Base-by-base conservation (phyloP, 2,329 filamentous ascomycete genomes). In the Dendrostoma leiphaemia region DNA sequence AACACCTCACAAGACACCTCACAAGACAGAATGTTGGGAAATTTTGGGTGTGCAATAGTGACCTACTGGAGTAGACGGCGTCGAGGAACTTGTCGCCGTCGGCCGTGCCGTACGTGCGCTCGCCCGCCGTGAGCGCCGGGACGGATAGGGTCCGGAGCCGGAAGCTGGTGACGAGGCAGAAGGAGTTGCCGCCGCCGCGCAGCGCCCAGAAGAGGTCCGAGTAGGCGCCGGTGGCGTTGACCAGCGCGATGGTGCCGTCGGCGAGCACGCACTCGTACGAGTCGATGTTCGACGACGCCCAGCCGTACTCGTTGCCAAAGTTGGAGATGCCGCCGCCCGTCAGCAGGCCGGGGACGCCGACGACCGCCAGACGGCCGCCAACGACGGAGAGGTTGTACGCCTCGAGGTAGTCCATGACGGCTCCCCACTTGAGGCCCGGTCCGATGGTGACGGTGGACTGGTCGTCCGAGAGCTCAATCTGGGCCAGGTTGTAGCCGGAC, bases 241-340 rank as follows among this genome's bases (percentile, higher is more conserved):
- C 63, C 9, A 48, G 63, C 24, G 62, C 60, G 17, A 65, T 60
- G 7, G 54, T 56, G 15, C 65, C 65, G 40, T 62, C 41, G 6
- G 60, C 64, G 13, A 67, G 64, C 2, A 66, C 66, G 24, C 29
- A 50, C 32, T 32, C 41, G 19, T 21, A 32, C 9, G 19, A 38
- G 12, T 23, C 9, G 4, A 51, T 24, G 26, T 44, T 29, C 9
- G 13, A 9, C 21, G 38, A 12, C 9, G 44, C 35, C 13, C 31
- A 45, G 23, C 26, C 28, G 4, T 19, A 32, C 19, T 51, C 43
- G 9, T 51, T 51, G 34, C 53, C 49, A n/a, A 51, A 68, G 57
- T 68, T 71, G 2, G 67, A 69, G 9, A 70, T 60, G 1, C 67
- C 68, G 48, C 71, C 71, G 38, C 64, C 64, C 1, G 67, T 57